Percentiles rank a stretch among this genome's conserved stretches.
Evolutionary conservation across 371 early-diverging fungal genomes (phyloP).

Genomic region (Haplosporangium sp.): DNA sequence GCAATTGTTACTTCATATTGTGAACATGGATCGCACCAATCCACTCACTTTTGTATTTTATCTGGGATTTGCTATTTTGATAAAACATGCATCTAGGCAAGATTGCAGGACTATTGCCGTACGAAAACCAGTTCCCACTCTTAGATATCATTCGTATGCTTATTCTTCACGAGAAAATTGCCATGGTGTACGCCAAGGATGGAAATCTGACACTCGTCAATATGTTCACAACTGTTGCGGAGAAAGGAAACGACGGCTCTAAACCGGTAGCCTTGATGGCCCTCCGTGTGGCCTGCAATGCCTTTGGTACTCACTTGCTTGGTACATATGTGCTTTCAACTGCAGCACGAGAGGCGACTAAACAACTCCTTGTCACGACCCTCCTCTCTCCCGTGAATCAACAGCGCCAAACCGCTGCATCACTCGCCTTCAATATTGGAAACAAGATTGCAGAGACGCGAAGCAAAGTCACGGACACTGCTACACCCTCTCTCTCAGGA

Average conservation of each 20-base stretch:
- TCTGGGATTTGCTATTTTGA: background rate
- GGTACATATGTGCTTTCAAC: constrained; percentile 66
- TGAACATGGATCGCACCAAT: background rate
- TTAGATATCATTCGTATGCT: constrained; percentile 75
- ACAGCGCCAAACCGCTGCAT: constrained; percentile 74
- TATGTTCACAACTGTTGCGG: constrained; percentile 46
- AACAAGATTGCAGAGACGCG: constrained; percentile 57
- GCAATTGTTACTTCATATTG: background rate
- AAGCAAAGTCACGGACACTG: constrained; percentile 44
- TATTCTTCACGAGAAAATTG: constrained; percentile 56
- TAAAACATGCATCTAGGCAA: constrained; percentile 36
- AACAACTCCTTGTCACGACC: constrained; percentile 69
- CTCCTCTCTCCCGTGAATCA: constrained; percentile 65
- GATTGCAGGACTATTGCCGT: constrained; percentile 55
- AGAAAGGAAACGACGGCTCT: constrained; percentile 37
- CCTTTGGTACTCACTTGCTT: constrained; percentile 60
- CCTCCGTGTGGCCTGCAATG: constrained; percentile 73
- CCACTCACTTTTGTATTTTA: constrained; percentile 1
- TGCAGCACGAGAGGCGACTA: constrained; percentile 63
- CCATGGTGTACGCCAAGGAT: constrained; percentile 60
- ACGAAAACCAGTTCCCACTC: constrained; percentile 69
- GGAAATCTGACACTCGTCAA: constrained; percentile 52
- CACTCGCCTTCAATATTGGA: constrained; percentile 75
- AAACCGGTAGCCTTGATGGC: constrained; percentile 62
- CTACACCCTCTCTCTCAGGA: constrained; percentile 47